Evolutionary conservation across 2,329 filamentous ascomycete species (phyloP).

Genomic region (Didymella glomerata): DNA sequence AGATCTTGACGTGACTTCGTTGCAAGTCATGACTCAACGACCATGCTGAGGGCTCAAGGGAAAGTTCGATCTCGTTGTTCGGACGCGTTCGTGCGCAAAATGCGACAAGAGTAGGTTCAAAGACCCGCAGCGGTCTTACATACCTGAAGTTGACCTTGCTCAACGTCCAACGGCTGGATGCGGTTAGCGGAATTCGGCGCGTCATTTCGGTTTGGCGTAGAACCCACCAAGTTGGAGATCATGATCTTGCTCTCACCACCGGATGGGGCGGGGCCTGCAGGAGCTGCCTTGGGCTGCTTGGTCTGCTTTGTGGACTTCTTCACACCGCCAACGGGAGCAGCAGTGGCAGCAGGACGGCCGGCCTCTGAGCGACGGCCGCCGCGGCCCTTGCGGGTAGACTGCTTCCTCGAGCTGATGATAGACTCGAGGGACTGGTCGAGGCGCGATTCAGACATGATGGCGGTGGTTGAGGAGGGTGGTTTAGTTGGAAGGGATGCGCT

Average conservation of each 20-base stretch:
- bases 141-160: slow-evolving; percentile 99
- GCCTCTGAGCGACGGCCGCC: slow-evolving; percentile 57
- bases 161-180: slow-evolving; percentile 88
- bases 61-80: slow-evolving; percentile 40
- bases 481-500: slow-evolving; percentile 20
- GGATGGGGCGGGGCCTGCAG: slow-evolving; percentile 69
- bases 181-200: slow-evolving; percentile 57
- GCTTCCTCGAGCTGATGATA: slow-evolving; percentile 82
- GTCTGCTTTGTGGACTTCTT: slow-evolving; percentile 74
- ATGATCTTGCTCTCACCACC: slow-evolving; percentile 92
- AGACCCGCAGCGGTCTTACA: slow-evolving; percentile 76
- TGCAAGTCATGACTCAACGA: slow-evolving; percentile 42
- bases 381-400: slow-evolving; percentile 58
- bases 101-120: slow-evolving; percentile 51
- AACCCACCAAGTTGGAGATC: slow-evolving; percentile 94
- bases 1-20: slow-evolving; percentile 37
- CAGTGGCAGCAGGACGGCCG: slow-evolving; percentile 63
- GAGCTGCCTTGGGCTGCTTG: slow-evolving; percentile 67
- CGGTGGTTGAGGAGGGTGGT: slow-evolving; percentile 13
- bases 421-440: slow-evolving; percentile 97
- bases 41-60: slow-evolving; percentile 30
- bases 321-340: slow-evolving; percentile 83
- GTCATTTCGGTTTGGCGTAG: background rate
- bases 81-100: slow-evolving; percentile 44
- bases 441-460: slow-evolving; percentile 66